phyloP scores from a whole-genome alignment of 768 basidiomycete species.

The Cystofilobasidium macerans region DNA sequence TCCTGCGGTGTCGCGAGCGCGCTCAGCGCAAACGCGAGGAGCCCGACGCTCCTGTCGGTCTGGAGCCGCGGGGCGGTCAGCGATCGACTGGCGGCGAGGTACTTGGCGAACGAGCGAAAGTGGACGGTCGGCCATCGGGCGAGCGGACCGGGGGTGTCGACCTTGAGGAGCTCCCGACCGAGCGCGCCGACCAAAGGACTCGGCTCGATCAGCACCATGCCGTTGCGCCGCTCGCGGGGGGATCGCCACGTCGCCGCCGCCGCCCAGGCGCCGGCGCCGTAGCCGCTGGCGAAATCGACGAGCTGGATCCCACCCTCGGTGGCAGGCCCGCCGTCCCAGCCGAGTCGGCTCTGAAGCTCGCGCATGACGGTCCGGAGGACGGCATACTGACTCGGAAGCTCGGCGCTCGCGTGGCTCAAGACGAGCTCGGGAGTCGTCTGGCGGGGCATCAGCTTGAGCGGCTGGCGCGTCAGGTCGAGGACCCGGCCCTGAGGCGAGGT shows the following conservation, averaged over 20 bases:
- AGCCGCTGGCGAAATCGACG: constrained; percentile 19
- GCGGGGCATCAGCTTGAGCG: constrained; percentile 13
- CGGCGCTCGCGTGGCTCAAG: constrained; percentile 14
- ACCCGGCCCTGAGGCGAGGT: neutral
- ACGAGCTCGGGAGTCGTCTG: constrained; percentile 23
- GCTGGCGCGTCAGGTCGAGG: constrained; percentile 22
- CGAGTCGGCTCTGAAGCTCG: constrained; percentile 16
- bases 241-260: constrained; percentile 22
- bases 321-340: constrained; percentile 13
- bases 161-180: constrained; percentile 8
- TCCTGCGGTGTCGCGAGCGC: constrained; percentile 53
- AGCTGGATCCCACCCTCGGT: constrained; percentile 22
- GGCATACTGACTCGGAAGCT: constrained; percentile 22
- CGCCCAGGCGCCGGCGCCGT: constrained; percentile 19
- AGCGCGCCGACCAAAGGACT: neutral
- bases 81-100: neutral
- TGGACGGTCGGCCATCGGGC: constrained; percentile 15
- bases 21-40: constrained; percentile 80
- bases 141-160: constrained; percentile 19
- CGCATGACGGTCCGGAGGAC: constrained; percentile 22
- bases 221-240: constrained; percentile 1
- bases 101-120: constrained; percentile 14
- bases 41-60: constrained; percentile 46
- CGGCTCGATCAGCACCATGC: constrained; percentile 21
- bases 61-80: neutral